Percentiles rank a stretch among this genome's conserved stretches.
Conservation (phyloP, 495 filamentous ascomycete species). For the Chlorociboria aeruginascens region DNA sequence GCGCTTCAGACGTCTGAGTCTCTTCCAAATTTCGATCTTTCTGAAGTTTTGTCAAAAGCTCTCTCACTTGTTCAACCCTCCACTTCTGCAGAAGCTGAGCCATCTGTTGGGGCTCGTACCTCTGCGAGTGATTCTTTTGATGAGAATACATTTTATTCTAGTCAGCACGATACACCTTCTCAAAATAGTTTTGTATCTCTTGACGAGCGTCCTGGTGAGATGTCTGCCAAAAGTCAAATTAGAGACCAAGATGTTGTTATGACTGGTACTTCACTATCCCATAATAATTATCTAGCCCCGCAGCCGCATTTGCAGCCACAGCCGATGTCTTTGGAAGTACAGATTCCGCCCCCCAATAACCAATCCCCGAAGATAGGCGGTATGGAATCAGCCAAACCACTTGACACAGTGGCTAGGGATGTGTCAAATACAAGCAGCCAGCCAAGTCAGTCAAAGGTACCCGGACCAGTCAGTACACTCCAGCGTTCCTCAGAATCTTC, state of each 20-base stretch:
- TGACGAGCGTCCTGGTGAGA: conserved; percentile 7
- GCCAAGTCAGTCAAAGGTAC: background rate
- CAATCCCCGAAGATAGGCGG: conserved; percentile 1
- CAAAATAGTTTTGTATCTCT: conserved; percentile 26
- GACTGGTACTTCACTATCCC: conserved; percentile 13
- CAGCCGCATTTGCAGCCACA: conserved; percentile 3
- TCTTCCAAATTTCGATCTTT: conserved; percentile 61
- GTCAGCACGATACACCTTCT: conserved; percentile 46
- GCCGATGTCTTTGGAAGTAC: background rate
- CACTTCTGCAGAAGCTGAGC: conserved; percentile 44
- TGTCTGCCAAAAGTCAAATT: conserved; percentile 4
- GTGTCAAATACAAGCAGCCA: background rate
- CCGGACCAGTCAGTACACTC: background rate
- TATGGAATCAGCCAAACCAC: conserved; percentile 5
- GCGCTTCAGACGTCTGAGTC: conserved; percentile 49
- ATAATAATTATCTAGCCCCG: conserved; percentile 12
- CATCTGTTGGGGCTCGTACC: conserved; percentile 25
- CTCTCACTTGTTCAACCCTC: conserved; percentile 52
- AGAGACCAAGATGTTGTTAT: conserved; percentile 10
- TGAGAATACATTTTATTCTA: conserved; percentile 92
- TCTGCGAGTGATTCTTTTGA: conserved; percentile 70
- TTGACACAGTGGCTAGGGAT: background rate
- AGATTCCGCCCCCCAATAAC: background rate
- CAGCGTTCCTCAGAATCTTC: background rate
- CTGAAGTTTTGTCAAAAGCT: conserved; percentile 60